Evolutionary conservation across 1,284 basidiomycete genomes (phyloP).

Genomic region (Leccinum cinnamomeum): DNA sequence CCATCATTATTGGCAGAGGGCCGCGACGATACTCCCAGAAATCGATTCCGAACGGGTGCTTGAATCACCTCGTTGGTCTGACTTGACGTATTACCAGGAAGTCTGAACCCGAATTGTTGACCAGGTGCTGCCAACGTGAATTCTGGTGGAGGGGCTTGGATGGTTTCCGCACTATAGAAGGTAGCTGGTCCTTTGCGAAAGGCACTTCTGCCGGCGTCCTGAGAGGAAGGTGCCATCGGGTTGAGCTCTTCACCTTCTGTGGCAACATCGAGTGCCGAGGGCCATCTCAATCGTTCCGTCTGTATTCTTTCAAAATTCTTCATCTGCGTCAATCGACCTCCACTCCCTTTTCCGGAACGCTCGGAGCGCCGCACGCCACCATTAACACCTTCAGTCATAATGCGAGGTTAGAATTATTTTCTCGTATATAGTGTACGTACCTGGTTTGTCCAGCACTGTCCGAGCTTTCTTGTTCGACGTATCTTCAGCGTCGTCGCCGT

Average conservation of each 20-base stretch:
- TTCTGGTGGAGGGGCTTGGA: too few relatives aligned
- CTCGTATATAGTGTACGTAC: too few relatives aligned
- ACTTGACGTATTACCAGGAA: not conserved
- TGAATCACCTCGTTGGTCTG: not conserved
- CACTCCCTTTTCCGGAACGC: not conserved
- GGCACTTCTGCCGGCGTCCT: not conserved
- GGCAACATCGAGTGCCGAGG: not conserved
- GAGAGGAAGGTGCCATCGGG: not conserved
- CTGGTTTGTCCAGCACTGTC: too few relatives aligned
- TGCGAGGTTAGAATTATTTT: not conserved
- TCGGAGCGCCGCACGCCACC: not conserved
- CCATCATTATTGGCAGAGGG: too few relatives aligned
- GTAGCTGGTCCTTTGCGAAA: not conserved
- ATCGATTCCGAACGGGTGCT: not conserved
- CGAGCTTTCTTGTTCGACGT: too few relatives aligned
- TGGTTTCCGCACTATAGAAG: too few relatives aligned
- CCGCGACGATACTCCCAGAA: too few relatives aligned
- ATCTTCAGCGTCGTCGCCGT: too few relatives aligned
- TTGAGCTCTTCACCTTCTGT: not conserved
- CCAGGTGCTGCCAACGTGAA: too few relatives aligned
- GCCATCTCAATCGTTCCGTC: not conserved
- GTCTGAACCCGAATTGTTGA: too few relatives aligned
- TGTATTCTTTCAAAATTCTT: not conserved
- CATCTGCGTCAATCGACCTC: not conserved
- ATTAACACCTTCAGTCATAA: not conserved